A percentile compares a stretch with the other conserved stretches of the same genome.
phyloP scores from a whole-genome alignment of 2,329 filamentous ascomycete species.

The Pestalotiopsis sp. region DNA sequence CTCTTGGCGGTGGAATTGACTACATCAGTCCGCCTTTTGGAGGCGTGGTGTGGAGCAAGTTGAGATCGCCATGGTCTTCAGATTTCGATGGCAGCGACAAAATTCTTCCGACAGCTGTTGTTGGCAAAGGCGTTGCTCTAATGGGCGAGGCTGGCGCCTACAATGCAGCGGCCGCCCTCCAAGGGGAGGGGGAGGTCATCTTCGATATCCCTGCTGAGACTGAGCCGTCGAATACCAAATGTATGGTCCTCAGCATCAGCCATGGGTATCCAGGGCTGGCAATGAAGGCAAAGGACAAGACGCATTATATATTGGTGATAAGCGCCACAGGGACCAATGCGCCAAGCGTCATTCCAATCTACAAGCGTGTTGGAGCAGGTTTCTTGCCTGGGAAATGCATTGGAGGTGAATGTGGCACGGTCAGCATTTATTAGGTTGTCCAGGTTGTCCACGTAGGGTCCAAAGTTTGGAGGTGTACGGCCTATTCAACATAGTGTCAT shows the following conservation, averaged over 20 bases:
- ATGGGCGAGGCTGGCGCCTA: not conserved
- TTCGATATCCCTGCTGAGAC: not conserved
- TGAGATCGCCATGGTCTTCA: not conserved
- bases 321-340: not conserved
- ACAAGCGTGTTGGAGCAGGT: not conserved
- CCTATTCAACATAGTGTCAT: conserved; percentile 8
- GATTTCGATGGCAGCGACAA: not conserved
- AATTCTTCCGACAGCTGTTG: not conserved
- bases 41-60: not conserved
- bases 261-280: not conserved
- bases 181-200: not conserved
- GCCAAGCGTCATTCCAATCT: not conserved
- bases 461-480: not conserved
- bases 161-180: not conserved
- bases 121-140: not conserved
- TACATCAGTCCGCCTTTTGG: not conserved
- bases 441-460: not conserved
- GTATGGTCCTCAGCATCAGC: not conserved
- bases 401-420: not conserved
- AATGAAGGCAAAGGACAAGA: not conserved
- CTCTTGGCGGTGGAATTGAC: conserved; percentile 2
- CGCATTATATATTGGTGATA: not conserved
- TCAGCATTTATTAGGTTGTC: not conserved
- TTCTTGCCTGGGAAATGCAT: not conserved
- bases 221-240: not conserved